Evolutionary conservation across 2,329 filamentous ascomycete species (phyloP), one percentile per base, ranked within the genome.

Genomic region (Corynespora cassiicola): DNA sequence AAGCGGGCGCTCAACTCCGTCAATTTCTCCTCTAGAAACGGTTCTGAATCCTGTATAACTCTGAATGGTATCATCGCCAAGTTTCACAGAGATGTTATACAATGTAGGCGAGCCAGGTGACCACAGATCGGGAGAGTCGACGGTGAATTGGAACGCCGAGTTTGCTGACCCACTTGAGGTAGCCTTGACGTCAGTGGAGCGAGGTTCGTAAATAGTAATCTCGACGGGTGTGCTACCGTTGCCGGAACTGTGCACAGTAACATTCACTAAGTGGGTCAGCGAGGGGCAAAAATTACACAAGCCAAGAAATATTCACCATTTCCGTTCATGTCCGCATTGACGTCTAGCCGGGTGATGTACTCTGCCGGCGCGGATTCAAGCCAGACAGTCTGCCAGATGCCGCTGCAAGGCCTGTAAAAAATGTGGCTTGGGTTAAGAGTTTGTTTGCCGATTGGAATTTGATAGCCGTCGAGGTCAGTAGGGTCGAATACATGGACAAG

Each of bases 341-440:
- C 55, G 45, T 87, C 79, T 2, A 88, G 66, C 25, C 77, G 72
- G 0, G 76, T 78, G 37, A 88, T 78, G 50, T 83, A 71, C 32
- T 78, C 75, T 0, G 66, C 46, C 0, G 85, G 80, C 0, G 78
- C 82, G n/a, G 78, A 74, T 58, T 86, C 81, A 2, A 89, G 68
- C 85, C 85, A 89, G 0, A 88, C 85, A 12, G 76, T 77, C 58
- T 88, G 85, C 86, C 86, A 89, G 47, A 89, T 88, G 5, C 86
- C 86, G 21, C 82, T 85, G 58, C 85, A 88, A 0, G 86, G 81
- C 0, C 81, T 82, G 60, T 88, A 88, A 62, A 86, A 88, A 43
- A 88, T 88, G 51, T 83, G 79, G 8, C 73, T 76, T 0, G 78
- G 80, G 0, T 65, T 68, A 1, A 77, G 56, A 0, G 76, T 79